These are phyloP conservation scores for Fomitopsis pinicola DNA, from an alignment of 1,284 basidiomycete species.

Conservation along the genomic window DNA sequence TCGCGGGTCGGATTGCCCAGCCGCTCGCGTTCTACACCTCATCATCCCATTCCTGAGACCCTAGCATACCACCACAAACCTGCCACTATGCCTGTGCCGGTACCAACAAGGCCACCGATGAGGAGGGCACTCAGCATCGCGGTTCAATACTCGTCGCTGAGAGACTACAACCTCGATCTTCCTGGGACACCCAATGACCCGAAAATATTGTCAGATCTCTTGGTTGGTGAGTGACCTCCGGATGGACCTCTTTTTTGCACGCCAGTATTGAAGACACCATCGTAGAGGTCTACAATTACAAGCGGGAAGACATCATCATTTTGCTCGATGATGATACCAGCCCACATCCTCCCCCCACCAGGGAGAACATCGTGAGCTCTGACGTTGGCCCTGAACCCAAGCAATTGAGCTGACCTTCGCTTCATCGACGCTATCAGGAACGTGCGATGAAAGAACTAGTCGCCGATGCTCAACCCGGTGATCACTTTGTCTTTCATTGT, in stretches of 20 bases:
- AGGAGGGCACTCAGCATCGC: slow-evolving; percentile 16
- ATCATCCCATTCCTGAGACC: not conserved
- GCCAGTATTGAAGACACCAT: not conserved
- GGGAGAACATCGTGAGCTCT: slow-evolving; percentile 18
- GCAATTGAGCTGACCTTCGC: not conserved
- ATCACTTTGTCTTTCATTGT: slow-evolving; percentile 24
- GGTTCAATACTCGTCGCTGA: slow-evolving; percentile 11
- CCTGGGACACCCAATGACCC: slow-evolving; percentile 14
- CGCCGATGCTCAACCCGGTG: slow-evolving; percentile 16
- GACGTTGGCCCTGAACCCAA: not conserved
- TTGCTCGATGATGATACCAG: slow-evolving; percentile 15
- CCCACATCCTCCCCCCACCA: slow-evolving; percentile 12
- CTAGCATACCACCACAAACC: too few species aligned
- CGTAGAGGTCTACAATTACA: slow-evolving; percentile 14
- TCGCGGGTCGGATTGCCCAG: not conserved
- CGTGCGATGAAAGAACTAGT: slow-evolving; percentile 19
- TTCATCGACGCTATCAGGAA: slow-evolving; percentile 5
- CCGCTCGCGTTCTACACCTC: not conserved
- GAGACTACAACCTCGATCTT: slow-evolving; percentile 3
- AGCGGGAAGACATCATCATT: slow-evolving; percentile 15
- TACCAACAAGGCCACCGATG: not conserved
- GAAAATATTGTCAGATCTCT: slow-evolving; percentile 6
- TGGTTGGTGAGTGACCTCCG: slow-evolving; percentile 6
- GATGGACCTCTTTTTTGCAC: too few species aligned
- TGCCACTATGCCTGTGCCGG: not conserved